Conservation (phyloP, 192 early-diverging fungal genomes). For the Chytriomyces hyalinus region DNA sequence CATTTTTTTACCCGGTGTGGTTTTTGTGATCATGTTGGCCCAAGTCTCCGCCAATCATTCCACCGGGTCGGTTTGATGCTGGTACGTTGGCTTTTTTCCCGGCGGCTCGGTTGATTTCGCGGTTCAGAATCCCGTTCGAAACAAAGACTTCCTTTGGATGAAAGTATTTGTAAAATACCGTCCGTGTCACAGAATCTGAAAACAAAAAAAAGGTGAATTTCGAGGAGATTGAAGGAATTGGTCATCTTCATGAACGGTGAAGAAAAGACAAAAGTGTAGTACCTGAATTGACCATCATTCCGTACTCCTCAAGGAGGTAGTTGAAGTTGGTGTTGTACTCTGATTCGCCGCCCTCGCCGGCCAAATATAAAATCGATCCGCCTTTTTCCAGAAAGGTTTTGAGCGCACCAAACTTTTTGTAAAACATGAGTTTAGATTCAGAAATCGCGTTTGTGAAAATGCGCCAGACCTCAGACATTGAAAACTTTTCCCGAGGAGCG, state of each 20-base stretch:
- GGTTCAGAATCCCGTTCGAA: slow-evolving; percentile 63
- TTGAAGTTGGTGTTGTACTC: slow-evolving; percentile 67
- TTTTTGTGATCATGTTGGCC: slow-evolving; percentile 31
- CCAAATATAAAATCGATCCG: slow-evolving; percentile 66
- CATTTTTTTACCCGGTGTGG: slow-evolving; percentile 17
- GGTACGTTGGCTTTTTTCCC: slow-evolving; percentile 50
- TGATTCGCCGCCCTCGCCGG: slow-evolving; percentile 67
- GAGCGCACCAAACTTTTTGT: slow-evolving; percentile 56
- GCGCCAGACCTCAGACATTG: slow-evolving; percentile 55
- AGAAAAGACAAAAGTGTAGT: background rate
- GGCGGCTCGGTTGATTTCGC: slow-evolving; percentile 65
- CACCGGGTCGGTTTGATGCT: slow-evolving; percentile 15
- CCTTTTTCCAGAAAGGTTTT: slow-evolving; percentile 64
- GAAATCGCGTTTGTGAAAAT: background rate
- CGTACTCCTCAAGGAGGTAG: slow-evolving; percentile 69
- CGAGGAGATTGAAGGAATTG: background rate
- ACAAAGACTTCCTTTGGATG: slow-evolving; percentile 72
- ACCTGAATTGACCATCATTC: slow-evolving; percentile 69
- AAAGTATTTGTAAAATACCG: slow-evolving; percentile 66
- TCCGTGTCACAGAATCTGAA: slow-evolving; percentile 60
- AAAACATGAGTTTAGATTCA: background rate
- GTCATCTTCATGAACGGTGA: background rate
- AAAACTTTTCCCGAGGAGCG: slow-evolving; percentile 65
- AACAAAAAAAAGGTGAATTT: slow-evolving; percentile 4
- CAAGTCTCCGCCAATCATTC: slow-evolving; percentile 25